Base-by-base conservation (phyloP, 768 basidiomycete species). In the Mycena metata region DNA sequence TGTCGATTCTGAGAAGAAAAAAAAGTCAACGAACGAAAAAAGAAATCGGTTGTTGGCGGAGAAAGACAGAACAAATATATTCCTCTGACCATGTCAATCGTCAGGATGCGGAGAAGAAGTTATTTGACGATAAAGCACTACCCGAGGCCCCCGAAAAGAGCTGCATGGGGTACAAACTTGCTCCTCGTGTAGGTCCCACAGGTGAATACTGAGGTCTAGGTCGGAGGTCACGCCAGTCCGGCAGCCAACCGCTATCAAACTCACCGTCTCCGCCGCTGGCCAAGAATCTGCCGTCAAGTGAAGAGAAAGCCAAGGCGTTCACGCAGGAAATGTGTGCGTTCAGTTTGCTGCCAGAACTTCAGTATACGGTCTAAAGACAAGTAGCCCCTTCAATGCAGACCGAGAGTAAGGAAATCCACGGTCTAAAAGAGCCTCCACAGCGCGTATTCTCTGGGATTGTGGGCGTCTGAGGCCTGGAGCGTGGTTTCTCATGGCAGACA, bases 241-340 rank as follows among this genome's bases (percentile, higher is more conserved):
- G 46, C 21, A 66, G 60, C 60, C 45, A 58, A 26, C 30, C 47
- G 15, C 43, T 46, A n/a, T 19, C 17, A 10, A 5, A 74, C 85
- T 67, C 77, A 90, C 90, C 90, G 76, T 92, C 91, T 39, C 91
- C 91, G 33, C 89, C 91, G 72, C 88, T 90, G 3, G 89, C 90
- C 45, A 92, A 75, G 79, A 89, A 90, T 62, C 86, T 82, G 2
- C 88, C 90, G 36, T 86, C 85, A 10, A 83, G 77, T n/a, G 85
- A 84, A 2, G 90, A 91, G 66, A 91, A 91, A 1, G 83, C 75
- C 19, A 92, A 83, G 13, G 84, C 84, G 74, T 92, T 92, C 49
- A 92, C 85, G 75, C 91, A 92, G 12, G 90, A 90, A 39, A 77
- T 81, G 74, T 91, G 91, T 5, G 80, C 85, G 16, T 67, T 47